These are phyloP conservation scores for Boletellus emodensis DNA, from an alignment of 768 basidiomycete genomes.

Conservation along the genomic window DNA sequence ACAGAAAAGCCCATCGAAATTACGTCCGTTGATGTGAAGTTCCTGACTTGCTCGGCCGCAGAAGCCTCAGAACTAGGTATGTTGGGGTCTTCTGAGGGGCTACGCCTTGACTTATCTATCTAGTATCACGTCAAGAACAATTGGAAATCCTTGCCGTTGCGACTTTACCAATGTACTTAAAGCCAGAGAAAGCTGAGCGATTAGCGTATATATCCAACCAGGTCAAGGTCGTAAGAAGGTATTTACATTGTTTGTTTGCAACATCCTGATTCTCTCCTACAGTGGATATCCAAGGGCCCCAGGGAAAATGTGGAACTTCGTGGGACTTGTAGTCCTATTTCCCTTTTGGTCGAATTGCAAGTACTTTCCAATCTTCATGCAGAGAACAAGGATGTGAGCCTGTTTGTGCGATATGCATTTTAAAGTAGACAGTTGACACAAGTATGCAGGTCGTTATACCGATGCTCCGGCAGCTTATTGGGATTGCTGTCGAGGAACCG, in stretches of 20 bases:
- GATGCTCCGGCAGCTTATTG: conserved; percentile 37
- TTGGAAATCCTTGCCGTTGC: conserved; percentile 23
- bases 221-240: conserved; percentile 20
- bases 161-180: conserved; percentile 16
- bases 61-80: conserved; percentile 10
- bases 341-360: conserved; percentile 26
- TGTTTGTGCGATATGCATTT: neutral
- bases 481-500: conserved; percentile 34
- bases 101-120: neutral
- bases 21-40: conserved; percentile 17
- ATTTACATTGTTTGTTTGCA: neutral
- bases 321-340: conserved; percentile 15
- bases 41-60: conserved; percentile 8
- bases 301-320: neutral
- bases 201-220: conserved; percentile 16
- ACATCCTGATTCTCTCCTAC: conserved; percentile 1
- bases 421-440: neutral
- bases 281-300: conserved; percentile 17
- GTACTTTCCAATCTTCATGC: conserved; percentile 12
- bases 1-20: conserved; percentile 12
- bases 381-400: conserved; percentile 17
- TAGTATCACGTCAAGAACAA: conserved; percentile 23
- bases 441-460: conserved; percentile 13
- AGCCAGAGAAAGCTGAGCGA: conserved; percentile 3
- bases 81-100: neutral